Base-by-base conservation (phyloP, 192 early-diverging fungal genomes). In the Phlyctochytrium planicorne region DNA sequence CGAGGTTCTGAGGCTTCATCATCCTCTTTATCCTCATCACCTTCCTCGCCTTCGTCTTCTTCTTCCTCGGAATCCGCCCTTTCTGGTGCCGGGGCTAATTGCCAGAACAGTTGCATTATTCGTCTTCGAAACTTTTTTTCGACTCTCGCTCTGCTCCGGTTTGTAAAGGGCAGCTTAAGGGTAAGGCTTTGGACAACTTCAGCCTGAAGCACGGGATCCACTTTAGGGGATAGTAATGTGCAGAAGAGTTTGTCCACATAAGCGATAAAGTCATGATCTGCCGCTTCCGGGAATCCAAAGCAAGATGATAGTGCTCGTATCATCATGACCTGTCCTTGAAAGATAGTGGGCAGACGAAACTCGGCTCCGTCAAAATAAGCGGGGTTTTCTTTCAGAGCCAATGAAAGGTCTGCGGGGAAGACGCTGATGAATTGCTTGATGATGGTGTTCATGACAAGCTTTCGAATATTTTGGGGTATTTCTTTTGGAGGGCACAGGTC, bases 171-270 rank as follows among this genome's bases (percentile, higher is more conserved):
- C 6, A 84, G 30, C 53, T 78, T 61, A 24, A 33, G 34, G 20
- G 70, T 56, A 6, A 84, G 30, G 40, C 67, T 53, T 23, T 79
- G 75, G 1, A 84, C 53, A 1, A 68, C 78, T 2, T 75, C 70
- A 33, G 66, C 65, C 34, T 79, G 71, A 3, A 84, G 53, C 17
- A 67, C 53, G 25, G 30, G 69, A 65, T 66, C 66, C 2, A 52
- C 68, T 35, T 67, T 52, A 16, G 56, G 30, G 30, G 30, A 12
- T 3, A 83, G 60, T 4, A 85, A 47, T 6, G 34, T 14, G 2
- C 30, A 6, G 4, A 82, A 69, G 20, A 85, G 60, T 10, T 12
- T 33, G 60, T 83, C 83, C 27, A 85, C 36, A 63, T 83, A 83
- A 29, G 29, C 55, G 37, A 76, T 72, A 53, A 81, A 75, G 27